Base-by-base conservation (phyloP, 495 filamentous ascomycete species). In the Tuber brumale region DNA sequence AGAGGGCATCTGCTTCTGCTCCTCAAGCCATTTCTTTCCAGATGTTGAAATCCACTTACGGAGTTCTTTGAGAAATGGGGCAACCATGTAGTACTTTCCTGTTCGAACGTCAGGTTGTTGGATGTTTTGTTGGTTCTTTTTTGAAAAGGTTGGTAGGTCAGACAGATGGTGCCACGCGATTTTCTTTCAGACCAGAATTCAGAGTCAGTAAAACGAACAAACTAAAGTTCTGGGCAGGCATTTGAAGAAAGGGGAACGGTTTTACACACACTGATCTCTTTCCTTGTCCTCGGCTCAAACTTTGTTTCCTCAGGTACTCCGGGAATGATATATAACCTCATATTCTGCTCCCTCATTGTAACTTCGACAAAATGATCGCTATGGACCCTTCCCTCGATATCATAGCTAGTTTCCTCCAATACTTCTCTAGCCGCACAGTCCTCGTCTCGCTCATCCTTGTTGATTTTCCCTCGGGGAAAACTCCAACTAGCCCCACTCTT, bases 41-140 rank as follows among this genome's bases (percentile, higher is more conserved):
- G 93, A 82, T 91, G 88, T 81, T 19, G 90, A 84, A 42, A 97
- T 94, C 95, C 95, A 99, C 82, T 93, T 93, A 83, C 94, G 94
- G 69, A 99, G 84, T 31, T 88, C 93, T 46, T 88, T 89, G 76
- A 99, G 85, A 82, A 99, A 98, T 0, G 95, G 94, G 3, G 93
- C 94, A 27, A 99, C 95, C 94, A 97, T 97, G 84, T 97, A 98
- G 82, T 97, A 98, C 81, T 93, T 97, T 92, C 31, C 91, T 89
- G 80, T 91, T 92, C 23, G 88, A 16, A 87, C 85, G 35, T 84
- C 86, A 42, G 85, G 85, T 31, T 85, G 83, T 21, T 85, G 70
- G 79, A 87, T 84, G 81, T 90, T 83, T 79, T 91, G 81, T 75
- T 89, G 84, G 69, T 88, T 86, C 73, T 86, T 88, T 84, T 91